Evolutionary conservation across 352 stramenopile genomes (phyloP).

Genomic region (Peronospora tabacina): DNA sequence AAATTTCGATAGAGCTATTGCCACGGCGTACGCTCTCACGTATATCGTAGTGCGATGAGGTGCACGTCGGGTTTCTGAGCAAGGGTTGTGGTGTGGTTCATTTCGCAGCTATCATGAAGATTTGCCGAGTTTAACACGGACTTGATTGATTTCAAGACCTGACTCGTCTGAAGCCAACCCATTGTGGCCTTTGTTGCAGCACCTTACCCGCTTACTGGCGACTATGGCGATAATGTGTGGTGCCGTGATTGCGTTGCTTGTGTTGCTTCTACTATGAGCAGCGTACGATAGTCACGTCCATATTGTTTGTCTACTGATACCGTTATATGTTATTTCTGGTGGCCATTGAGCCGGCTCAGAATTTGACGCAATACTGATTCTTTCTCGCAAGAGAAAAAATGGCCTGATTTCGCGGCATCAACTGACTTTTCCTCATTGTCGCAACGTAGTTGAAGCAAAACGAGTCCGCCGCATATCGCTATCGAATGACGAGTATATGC

Average conservation of each 20-base stretch:
- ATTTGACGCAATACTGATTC: conserved; percentile 14
- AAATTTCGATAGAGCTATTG: not conserved
- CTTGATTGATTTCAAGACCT: conserved; percentile 17
- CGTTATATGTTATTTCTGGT: conserved; percentile 3
- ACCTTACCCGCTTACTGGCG: no score
- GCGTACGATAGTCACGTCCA: not conserved
- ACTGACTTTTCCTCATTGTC: conserved; percentile 4
- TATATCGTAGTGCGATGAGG: not conserved
- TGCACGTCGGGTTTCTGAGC: conserved; percentile 7
- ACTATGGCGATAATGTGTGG: no score
- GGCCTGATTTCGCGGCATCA: conserved; percentile 10
- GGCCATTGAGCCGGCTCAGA: conserved; percentile 1
- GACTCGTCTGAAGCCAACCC: conserved; percentile 4
- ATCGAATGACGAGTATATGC: not conserved
- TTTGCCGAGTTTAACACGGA: conserved; percentile 14
- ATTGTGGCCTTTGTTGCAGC: no score
- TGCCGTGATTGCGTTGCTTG: not conserved
- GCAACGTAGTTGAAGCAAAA: conserved; percentile 17
- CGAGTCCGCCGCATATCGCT: not conserved
- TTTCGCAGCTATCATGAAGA: conserved; percentile 18
- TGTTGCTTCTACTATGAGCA: not conserved
- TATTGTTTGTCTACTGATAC: not conserved
- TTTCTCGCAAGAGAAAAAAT: conserved; percentile 9
- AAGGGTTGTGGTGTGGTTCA: conserved; percentile 16
- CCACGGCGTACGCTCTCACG: not conserved